Evolutionary conservation across 1,139 yeast species (phyloP), one percentile per base, ranked within the genome.

Genomic region (Candida tetrigidarum): DNA sequence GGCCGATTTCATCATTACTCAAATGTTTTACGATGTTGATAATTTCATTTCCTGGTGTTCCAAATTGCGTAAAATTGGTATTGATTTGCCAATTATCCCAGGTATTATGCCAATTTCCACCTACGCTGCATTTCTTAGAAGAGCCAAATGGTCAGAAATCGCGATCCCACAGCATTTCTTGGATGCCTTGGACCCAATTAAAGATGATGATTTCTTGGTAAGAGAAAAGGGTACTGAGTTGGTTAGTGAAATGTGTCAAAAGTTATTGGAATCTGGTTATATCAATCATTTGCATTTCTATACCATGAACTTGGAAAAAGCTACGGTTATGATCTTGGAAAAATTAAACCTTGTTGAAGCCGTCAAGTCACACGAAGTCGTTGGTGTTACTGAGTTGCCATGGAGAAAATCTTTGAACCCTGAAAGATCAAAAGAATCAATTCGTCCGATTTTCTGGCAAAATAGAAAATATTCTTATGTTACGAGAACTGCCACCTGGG

Each of bases 101-200:
- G 99, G 99, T 20, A 91, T 93, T 65, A 93, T 93, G 99, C 99
- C 99, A 18, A 92, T 93, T 50, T 85, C 96, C 15, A 90, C 97
- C 8, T 92, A 92, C 67, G 89, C 96, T 29, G 84, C 97, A 3
- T 93, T 93, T 62, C 67, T 90, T 53, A 84, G 99, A 69, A 82
- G 99, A 60, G 97, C 97, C 12, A 84, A 83, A 48, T 93, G 98
- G 99, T 90, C 96, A 45, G 86, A 86, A 59, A 84, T 93, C 54
- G 67, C 78, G 34, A 78, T 93, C 51, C 99, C 99, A 4, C 77
- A 78, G 52, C 78, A 80, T 47, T 91, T 92, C 63, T 67, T 84
- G 54, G 84, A 81, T 23, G 79, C 71, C 30, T 75, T 93, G 56
- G 93, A 87, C 46, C 92, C 95, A 16, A 83, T 90, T 54, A 89